Conservation (phyloP, 2,329 filamentous ascomycete genomes). For the Xylaria sp. region DNA sequence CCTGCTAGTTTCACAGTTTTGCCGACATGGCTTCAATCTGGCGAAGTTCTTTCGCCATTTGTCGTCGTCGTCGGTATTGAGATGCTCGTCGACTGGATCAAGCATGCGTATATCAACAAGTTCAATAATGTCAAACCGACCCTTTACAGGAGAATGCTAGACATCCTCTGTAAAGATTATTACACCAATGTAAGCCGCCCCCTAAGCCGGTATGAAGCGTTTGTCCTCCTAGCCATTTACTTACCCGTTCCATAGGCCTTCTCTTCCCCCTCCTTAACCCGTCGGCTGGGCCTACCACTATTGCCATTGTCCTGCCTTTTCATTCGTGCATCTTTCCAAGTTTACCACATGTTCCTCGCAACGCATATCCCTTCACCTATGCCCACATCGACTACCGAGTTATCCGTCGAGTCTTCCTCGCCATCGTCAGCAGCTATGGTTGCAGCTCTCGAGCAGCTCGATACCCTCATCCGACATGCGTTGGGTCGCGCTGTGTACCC, state of each 20-base stretch:
- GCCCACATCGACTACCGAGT: conserved; percentile 71
- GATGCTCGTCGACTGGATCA: conserved; percentile 96
- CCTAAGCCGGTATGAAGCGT: neutral
- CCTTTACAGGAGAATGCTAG: conserved; percentile 89
- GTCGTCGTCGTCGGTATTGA: conserved; percentile 94
- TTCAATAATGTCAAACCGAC: conserved; percentile 97
- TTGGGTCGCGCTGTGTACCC: conserved; percentile 77
- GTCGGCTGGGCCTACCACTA: conserved; percentile 88
- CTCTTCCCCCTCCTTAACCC: conserved; percentile 87
- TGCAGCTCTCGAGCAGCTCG: conserved; percentile 82
- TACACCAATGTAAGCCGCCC: conserved; percentile 80
- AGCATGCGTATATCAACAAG: conserved; percentile 97
- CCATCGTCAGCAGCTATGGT: conserved; percentile 78
- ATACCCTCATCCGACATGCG: conserved; percentile 79
- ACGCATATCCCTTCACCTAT: conserved; percentile 83
- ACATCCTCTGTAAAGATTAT: conserved; percentile 96
- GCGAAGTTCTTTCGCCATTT: conserved; percentile 92
- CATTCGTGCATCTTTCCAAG: conserved; percentile 92
- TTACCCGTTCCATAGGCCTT: conserved; percentile 73
- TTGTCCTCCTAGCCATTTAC: neutral
- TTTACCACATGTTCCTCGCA: conserved; percentile 97
- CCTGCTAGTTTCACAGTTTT: conserved; percentile 92
- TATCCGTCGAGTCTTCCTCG: conserved; percentile 71
- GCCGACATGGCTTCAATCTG: conserved; percentile 79
- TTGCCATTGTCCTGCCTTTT: conserved; percentile 95